These are phyloP conservation scores for Seiridium unicorne DNA, from an alignment of 2,329 filamentous ascomycete genomes.

Conservation along the genomic window DNA sequence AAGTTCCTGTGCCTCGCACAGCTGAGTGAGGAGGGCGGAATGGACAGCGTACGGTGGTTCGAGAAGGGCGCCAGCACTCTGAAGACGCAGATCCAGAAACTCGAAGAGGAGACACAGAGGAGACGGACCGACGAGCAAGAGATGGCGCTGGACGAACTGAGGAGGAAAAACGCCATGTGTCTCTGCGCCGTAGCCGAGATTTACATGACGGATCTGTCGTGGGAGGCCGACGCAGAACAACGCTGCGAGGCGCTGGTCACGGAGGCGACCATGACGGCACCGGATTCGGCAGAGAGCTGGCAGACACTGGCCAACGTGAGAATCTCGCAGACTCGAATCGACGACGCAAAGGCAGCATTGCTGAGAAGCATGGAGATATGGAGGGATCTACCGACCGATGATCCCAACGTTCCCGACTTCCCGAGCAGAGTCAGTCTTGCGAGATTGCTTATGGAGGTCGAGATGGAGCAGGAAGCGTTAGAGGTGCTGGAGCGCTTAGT, in stretches of 20 bases:
- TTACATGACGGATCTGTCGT: slow-evolving; percentile 97
- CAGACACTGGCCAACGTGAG: slow-evolving; percentile 93
- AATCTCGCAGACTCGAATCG: slow-evolving; percentile 78
- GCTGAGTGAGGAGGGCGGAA: slow-evolving; percentile 70
- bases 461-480: slow-evolving; percentile 80
- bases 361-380: slow-evolving; percentile 78
- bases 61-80: slow-evolving; percentile 71
- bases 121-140: slow-evolving; percentile 32
- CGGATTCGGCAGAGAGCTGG: slow-evolving; percentile 81
- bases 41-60: slow-evolving; percentile 66
- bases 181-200: slow-evolving; percentile 93
- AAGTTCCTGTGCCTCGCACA: slow-evolving; percentile 96
- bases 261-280: slow-evolving; percentile 83
- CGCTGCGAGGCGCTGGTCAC: slow-evolving; percentile 87
- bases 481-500: slow-evolving; percentile 82
- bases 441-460: slow-evolving; percentile 84
- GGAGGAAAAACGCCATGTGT: slow-evolving; percentile 81
- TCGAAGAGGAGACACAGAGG: slow-evolving; percentile 46
- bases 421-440: slow-evolving; percentile 80
- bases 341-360: slow-evolving; percentile 79
- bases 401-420: slow-evolving; percentile 78
- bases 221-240: slow-evolving; percentile 85
- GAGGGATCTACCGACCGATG: slow-evolving; percentile 72
- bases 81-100: slow-evolving; percentile 64
- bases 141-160: slow-evolving; percentile 61